phyloP scores from a whole-genome alignment of 768 basidiomycete genomes.

The Macrolepiota albuminosa region DNA sequence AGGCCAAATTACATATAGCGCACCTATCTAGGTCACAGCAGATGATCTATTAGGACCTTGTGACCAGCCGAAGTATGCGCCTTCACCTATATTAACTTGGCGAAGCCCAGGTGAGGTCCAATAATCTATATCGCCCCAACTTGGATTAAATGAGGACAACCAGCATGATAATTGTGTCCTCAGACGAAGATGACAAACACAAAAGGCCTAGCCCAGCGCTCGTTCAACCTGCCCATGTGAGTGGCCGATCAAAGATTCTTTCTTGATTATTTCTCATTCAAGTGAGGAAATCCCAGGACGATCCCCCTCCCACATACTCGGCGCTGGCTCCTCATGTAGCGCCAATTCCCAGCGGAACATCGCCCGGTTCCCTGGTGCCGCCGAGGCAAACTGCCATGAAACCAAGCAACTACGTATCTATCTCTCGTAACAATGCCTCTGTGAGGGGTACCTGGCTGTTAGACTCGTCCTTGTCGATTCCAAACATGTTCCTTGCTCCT shows the following conservation, averaged over 20 bases:
- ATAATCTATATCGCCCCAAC: neutral
- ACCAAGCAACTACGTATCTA: constrained; percentile 28
- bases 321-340: constrained; percentile 1
- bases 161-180: constrained; percentile 7
- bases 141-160: neutral
- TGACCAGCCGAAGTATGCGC: constrained; percentile 7
- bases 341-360: neutral
- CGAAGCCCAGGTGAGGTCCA: neutral
- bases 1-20: neutral
- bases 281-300: constrained; percentile 8
- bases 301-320: constrained; percentile 19
- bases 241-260: neutral
- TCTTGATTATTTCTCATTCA: neutral
- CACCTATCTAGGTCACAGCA: neutral
- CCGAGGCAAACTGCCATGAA: constrained; percentile 18
- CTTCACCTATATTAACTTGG: neutral
- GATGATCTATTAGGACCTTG: constrained; percentile 1
- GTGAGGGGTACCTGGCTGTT: constrained; percentile 37
- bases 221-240: constrained; percentile 1
- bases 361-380: neutral
- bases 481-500: constrained; percentile 33
- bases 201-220: neutral
- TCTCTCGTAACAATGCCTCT: constrained; percentile 22
- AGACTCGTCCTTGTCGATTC: constrained; percentile 37
- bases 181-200: constrained; percentile 9